A percentile compares a stretch with the other conserved stretches of the same genome.
Conservation (phyloP, 2,329 filamentous ascomycete genomes). For the Paraphoma chrysanthemicola region DNA sequence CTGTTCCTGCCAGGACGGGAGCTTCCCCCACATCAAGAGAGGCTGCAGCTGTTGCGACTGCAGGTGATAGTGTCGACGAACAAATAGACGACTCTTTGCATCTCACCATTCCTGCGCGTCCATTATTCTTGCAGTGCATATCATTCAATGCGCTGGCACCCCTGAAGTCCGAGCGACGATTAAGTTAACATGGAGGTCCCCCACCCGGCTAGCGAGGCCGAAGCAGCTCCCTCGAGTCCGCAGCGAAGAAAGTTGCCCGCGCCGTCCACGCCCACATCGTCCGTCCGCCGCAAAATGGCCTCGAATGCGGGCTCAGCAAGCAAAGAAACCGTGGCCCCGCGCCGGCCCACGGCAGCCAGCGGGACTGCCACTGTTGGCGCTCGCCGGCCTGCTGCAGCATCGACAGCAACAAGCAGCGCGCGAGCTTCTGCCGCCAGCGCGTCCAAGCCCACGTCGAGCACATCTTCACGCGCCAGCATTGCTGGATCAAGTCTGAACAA, state of each 20-base stretch:
- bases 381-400: slow-evolving; percentile 30
- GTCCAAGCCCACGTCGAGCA: slow-evolving; percentile 30
- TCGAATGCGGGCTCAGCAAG: slow-evolving; percentile 33
- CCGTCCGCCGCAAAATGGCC: slow-evolving; percentile 43
- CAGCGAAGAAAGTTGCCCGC: slow-evolving; percentile 26
- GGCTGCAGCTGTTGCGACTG: slow-evolving; percentile 2
- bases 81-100: neutral
- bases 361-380: slow-evolving; percentile 24
- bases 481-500: slow-evolving; percentile 43
- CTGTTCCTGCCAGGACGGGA: neutral
- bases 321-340: slow-evolving; percentile 38
- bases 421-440: slow-evolving; percentile 31
- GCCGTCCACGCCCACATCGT: slow-evolving; percentile 35
- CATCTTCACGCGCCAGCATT: slow-evolving; percentile 34
- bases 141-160: neutral
- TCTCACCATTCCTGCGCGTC: neutral
- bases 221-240: slow-evolving; percentile 12
- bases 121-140: neutral
- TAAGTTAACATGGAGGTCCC: slow-evolving; percentile 6
- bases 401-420: slow-evolving; percentile 24
- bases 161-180: neutral
- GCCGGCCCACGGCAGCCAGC: slow-evolving; percentile 29
- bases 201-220: slow-evolving; percentile 18
- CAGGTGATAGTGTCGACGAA: neutral
- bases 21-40: slow-evolving; percentile 2